Percentiles rank a stretch among this genome's conserved stretches.
Evolutionary conservation across 2,329 filamentous ascomycete genomes (phyloP).

Genomic region (Zalaria sp.): DNA sequence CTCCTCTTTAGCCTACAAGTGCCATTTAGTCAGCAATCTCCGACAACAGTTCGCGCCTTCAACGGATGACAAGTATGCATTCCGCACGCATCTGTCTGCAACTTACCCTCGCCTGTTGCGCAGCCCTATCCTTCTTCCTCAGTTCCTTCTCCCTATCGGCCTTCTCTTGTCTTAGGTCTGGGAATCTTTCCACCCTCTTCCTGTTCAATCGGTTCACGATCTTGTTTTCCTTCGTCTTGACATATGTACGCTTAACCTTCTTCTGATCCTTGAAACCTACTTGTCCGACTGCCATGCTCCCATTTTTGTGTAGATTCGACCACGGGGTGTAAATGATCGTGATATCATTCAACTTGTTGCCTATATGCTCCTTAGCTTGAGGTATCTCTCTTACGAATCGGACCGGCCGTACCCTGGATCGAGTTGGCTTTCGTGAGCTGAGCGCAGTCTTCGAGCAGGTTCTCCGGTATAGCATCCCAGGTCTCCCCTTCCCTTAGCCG

Average conservation of each 20-base stretch:
- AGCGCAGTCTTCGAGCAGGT: conserved; percentile 74
- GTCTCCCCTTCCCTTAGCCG: conserved; percentile 62
- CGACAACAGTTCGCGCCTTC: background rate
- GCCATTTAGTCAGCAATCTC: background rate
- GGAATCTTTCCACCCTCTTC: conserved; percentile 78
- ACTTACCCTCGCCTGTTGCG: conserved; percentile 46
- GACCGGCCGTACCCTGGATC: conserved; percentile 58
- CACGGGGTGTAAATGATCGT: conserved; percentile 96
- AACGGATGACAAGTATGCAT: background rate
- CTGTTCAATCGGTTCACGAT: conserved; percentile 98
- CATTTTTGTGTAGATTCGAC: conserved; percentile 91
- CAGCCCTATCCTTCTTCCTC: conserved; percentile 55
- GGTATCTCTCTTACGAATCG: background rate
- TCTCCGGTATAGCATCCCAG: conserved; percentile 70
- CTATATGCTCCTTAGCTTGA: conserved; percentile 27
- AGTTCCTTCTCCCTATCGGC: conserved; percentile 61
- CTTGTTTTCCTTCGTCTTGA: conserved; percentile 67
- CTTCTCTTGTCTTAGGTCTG: conserved; percentile 69
- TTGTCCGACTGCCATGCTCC: conserved; percentile 88
- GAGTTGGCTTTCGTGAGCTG: conserved; percentile 98
- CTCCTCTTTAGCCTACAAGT: conserved; percentile 55
- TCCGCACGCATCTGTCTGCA: background rate
- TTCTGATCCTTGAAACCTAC: conserved; percentile 87
- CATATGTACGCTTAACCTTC: conserved; percentile 70
- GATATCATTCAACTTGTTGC: conserved; percentile 98